Evolutionary conservation across 2,329 filamentous ascomycete species (phyloP).

Genomic region (Sporothrix brunneoviolacea): DNA sequence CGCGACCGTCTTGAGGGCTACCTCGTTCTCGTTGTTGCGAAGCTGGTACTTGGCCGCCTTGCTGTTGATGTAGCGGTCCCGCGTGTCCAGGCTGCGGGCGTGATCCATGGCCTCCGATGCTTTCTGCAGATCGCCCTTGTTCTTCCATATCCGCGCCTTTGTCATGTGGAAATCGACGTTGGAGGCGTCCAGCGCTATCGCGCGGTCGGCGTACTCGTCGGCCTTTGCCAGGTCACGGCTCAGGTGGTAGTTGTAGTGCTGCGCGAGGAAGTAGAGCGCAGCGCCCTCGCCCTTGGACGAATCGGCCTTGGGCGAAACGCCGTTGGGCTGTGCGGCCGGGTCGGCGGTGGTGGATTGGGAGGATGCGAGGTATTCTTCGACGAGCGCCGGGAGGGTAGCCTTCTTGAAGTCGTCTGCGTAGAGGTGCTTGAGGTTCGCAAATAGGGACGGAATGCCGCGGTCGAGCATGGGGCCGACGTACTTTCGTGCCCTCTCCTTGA

Average conservation of each 20-base stretch:
- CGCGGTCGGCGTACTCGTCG: slow-evolving; percentile 72
- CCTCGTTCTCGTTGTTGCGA: slow-evolving; percentile 83
- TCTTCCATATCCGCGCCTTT: slow-evolving; percentile 90
- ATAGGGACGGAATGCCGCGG: slow-evolving; percentile 91
- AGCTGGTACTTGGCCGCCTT: slow-evolving; percentile 97
- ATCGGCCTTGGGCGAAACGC: slow-evolving; percentile 37
- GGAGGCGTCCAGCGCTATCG: slow-evolving; percentile 70
- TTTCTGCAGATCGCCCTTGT: slow-evolving; percentile 69
- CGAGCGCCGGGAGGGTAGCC: slow-evolving; percentile 65
- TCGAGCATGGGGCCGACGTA: slow-evolving; percentile 82
- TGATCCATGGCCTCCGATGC: slow-evolving; percentile 84
- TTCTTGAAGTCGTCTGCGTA: slow-evolving; percentile 76
- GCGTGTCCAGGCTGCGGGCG: slow-evolving; percentile 76
- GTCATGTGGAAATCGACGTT: slow-evolving; percentile 93
- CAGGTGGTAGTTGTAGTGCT: slow-evolving; percentile 90
- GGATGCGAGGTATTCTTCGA: slow-evolving; percentile 64
- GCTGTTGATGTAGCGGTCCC: slow-evolving; percentile 96
- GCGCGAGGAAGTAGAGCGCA: slow-evolving; percentile 85
- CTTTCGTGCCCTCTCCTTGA: slow-evolving; percentile 66
- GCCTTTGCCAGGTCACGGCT: slow-evolving; percentile 82
- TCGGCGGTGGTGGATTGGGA: slow-evolving; percentile 13
- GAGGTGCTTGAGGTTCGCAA: slow-evolving; percentile 91
- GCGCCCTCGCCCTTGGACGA: slow-evolving; percentile 63
- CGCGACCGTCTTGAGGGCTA: slow-evolving; percentile 79
- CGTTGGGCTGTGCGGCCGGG: slow-evolving; percentile 32